Conservation (phyloP, 2,329 filamentous ascomycete species). For the Diaporthe eres region DNA sequence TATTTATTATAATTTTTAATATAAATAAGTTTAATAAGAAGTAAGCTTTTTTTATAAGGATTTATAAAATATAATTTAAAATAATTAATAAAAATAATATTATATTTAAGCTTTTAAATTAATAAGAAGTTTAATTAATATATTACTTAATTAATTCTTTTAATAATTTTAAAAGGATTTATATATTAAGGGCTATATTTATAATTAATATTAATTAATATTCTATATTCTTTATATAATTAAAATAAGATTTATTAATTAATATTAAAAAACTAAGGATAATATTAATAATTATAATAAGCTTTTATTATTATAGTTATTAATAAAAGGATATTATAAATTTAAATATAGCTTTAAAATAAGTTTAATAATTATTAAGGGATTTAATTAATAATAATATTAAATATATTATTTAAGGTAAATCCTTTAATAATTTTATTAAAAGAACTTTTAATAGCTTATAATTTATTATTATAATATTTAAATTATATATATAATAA, state of each 20-base stretch:
- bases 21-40: not conserved
- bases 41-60: not conserved
- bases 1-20: not conserved
- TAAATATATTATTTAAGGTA: not conserved
- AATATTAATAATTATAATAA: too few species aligned
- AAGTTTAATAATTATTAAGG: not conserved
- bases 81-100: not conserved
- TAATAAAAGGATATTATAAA: too few species aligned
- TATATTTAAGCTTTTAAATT: not conserved
- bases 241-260: too few species aligned
- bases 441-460: not conserved
- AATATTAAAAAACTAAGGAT: too few species aligned
- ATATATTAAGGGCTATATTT: not conserved
- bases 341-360: not conserved
- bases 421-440: not conserved
- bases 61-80: not conserved
- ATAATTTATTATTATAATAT: not conserved
- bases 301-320: too few species aligned
- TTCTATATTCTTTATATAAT: not conserved
- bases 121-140: not conserved
- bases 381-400: not conserved
- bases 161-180: not conserved
- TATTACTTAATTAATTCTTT: not conserved
- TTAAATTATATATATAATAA: not conserved
- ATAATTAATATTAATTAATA: not conserved